Conservation (phyloP, 371 early-diverging fungal species). For the Smittium mucronatum region DNA sequence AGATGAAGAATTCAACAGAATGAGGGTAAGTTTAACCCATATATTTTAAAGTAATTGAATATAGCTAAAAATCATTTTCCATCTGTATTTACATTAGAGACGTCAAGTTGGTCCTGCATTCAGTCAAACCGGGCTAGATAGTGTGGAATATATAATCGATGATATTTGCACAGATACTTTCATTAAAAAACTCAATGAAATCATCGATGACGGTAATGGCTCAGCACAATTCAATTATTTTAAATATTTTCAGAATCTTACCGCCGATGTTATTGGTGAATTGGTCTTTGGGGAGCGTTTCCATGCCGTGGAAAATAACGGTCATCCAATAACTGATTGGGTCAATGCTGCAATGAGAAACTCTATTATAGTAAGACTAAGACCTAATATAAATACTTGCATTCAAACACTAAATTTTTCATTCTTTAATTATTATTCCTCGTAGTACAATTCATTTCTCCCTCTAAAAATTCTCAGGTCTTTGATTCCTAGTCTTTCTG, state of each 20-base stretch:
- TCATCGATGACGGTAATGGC: not conserved
- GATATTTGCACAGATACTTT: constrained; percentile 13
- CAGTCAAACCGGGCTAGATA: constrained; percentile 1
- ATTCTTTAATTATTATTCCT: not conserved
- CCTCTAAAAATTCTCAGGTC: not conserved
- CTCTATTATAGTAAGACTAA: not conserved
- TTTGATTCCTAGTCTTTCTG: not conserved
- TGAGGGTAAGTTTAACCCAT: not conserved
- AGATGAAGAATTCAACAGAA: constrained; percentile 8
- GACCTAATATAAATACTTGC: not conserved
- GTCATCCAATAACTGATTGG: not conserved
- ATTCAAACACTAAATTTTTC: not conserved
- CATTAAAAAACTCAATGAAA: not conserved
- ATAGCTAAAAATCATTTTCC: not conserved
- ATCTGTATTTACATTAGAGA: not conserved
- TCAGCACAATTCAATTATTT: not conserved
- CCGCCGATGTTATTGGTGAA: constrained; percentile 4
- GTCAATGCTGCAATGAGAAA: not conserved
- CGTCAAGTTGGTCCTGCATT: constrained; percentile 22
- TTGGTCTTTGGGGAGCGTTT: constrained; percentile 7
- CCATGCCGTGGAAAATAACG: constrained; percentile 8
- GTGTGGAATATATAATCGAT: constrained; percentile 18
- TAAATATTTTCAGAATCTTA: not conserved
- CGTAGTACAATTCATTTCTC: not conserved
- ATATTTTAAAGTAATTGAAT: not conserved